Percentiles rank a stretch among this genome's conserved stretches.
Evolutionary conservation across 2,329 filamentous ascomycete species (phyloP).

Genomic region (Juglanconis sp.): DNA sequence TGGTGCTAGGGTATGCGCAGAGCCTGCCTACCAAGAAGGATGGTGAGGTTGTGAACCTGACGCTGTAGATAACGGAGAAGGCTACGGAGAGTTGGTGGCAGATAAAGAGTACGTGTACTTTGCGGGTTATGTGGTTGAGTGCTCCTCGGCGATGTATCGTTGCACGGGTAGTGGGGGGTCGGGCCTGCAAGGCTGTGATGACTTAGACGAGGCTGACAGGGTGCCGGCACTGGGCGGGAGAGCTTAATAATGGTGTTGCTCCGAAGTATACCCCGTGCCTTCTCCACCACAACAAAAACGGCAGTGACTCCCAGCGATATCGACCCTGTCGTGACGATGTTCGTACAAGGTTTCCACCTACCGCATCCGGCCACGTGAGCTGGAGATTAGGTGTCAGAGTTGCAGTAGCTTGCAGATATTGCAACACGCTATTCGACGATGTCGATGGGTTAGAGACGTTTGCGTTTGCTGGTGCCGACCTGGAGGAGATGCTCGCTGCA

Average conservation of each 20-base stretch:
- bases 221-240: no score
- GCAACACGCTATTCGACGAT: neutral
- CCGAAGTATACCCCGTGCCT: neutral
- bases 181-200: neutral
- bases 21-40: no score
- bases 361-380: neutral
- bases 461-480: neutral
- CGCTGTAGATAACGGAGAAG: no score
- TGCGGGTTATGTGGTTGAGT: no score
- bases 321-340: neutral
- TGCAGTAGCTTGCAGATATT: slow-evolving; percentile 1
- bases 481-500: neutral
- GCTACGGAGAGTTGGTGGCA: no score
- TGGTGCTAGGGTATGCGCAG: no score
- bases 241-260: neutral
- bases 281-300: neutral
- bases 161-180: neutral
- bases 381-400: neutral
- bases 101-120: no score
- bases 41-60: no score
- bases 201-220: neutral
- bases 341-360: neutral
- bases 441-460: neutral
- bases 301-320: neutral
- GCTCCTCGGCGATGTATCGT: no score